Base-by-base conservation (phyloP, 1,139 yeast species). In the Pichia terricola region DNA sequence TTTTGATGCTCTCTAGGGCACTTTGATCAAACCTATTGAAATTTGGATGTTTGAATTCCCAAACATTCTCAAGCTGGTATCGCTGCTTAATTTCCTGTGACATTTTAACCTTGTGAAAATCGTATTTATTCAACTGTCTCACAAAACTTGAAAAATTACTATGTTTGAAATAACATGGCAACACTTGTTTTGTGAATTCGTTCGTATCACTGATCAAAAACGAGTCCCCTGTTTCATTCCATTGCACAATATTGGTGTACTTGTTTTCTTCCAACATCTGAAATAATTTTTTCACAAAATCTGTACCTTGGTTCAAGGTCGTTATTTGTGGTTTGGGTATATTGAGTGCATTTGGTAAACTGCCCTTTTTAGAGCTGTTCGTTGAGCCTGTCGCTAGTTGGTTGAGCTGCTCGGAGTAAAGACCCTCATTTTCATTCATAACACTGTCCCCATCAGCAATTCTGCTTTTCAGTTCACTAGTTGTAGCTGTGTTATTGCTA, bases 1-100 rank as follows among this genome's bases (percentile, higher is more conserved):
- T 65, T 54, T 81, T 82, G 57, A 87, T 87, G 51, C 83, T 81
- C 44, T 85, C 94, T 41, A 88, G 69, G 22, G 84, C 75, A 26
- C 78, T 80, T 45, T 76, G 68, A 57, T 84, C 86, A 60, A 85
- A 79, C 37, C 76, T 74, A 52, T 76, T 75, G 62, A 91, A 91
- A 52, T 81, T 88, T 0, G 95, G 95, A 61, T 91, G 97, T 59
- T 80, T 79, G 66, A 91, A 91, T 60, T 89, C 96, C 96, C 97
- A 91, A 26, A 91, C 81, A 59, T 81, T 81, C 49, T 84, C 94
- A 35, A 89, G 87, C 55, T 81, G 82, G 43, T 75, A 52, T 31
- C 53, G 41, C 43, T 54, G 57, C 41, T 53, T 54, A 30, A 52
- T 41, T 40, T 55, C 61, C 35, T 49, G 52, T 11, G 60, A 53